A percentile compares a stretch with the other conserved stretches of the same genome.
Conservation (phyloP, 2,329 filamentous ascomycete species). For the Curvularia sp. region DNA sequence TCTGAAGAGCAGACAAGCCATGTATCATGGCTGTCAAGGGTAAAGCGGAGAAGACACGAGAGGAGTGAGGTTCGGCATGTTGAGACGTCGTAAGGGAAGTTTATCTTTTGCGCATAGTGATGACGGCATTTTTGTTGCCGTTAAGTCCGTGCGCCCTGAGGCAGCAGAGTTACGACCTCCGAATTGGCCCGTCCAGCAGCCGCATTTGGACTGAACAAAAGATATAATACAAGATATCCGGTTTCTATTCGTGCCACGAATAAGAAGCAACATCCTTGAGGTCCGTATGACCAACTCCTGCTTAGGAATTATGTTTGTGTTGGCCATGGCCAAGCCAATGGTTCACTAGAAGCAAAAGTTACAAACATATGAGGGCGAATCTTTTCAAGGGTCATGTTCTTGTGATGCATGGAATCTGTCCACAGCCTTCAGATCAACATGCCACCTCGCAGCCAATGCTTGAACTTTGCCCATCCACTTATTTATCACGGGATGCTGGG, state of each 20-base stretch:
- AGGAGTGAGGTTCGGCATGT: conserved; percentile 41
- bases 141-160: conserved; percentile 13
- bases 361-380: not conserved
- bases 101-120: conserved; percentile 26
- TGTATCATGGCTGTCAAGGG: conserved; percentile 46
- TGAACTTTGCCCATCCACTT: conserved; percentile 64
- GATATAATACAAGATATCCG: not conserved
- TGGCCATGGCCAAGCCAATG: not conserved
- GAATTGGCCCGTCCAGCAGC: not conserved
- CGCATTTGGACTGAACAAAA: not conserved
- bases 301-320: not conserved
- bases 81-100: conserved; percentile 10
- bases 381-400: conserved; percentile 40
- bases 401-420: conserved; percentile 46
- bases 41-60: conserved; percentile 9
- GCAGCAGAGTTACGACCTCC: not conserved
- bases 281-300: not conserved
- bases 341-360: not conserved
- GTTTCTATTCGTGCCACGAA: not conserved
- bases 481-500: conserved; percentile 69
- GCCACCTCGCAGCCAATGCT: conserved; percentile 52
- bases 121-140: conserved; percentile 34
- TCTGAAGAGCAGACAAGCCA: conserved; percentile 46
- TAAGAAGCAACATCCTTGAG: not conserved
- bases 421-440: conserved; percentile 49